Evolutionary conservation across 2,329 filamentous ascomycete genomes (phyloP).

Genomic region (Rhinocladiella similis): DNA sequence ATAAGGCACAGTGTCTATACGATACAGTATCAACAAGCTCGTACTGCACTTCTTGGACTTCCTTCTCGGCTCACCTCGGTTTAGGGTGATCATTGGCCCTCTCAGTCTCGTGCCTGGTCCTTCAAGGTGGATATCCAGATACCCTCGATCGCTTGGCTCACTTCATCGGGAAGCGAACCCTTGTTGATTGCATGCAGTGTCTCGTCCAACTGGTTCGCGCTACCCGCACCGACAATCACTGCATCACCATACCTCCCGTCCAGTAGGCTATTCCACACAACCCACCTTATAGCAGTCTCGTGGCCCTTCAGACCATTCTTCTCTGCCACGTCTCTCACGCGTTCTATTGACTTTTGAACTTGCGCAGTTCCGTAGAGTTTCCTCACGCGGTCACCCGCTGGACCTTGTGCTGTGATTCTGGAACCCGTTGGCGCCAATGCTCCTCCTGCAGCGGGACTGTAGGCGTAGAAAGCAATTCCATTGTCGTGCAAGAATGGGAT

Average conservation of each 20-base stretch:
- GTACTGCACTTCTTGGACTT: neutral
- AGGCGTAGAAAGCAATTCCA: slow-evolving; percentile 44
- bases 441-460: slow-evolving; percentile 49
- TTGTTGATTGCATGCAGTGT: slow-evolving; percentile 60
- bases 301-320: slow-evolving; percentile 44
- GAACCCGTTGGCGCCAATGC: slow-evolving; percentile 43
- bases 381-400: slow-evolving; percentile 40
- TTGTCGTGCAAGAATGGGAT: slow-evolving; percentile 45
- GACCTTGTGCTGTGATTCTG: slow-evolving; percentile 42
- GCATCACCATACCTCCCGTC: slow-evolving; percentile 44
- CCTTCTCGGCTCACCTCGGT: no score
- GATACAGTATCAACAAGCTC: no score
- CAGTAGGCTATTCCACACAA: slow-evolving; percentile 44
- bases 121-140: slow-evolving; percentile 55
- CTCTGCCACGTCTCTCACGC: slow-evolving; percentile 37
- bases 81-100: neutral
- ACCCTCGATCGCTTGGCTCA: slow-evolving; percentile 71
- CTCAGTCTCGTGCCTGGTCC: neutral
- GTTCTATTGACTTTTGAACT: slow-evolving; percentile 46
- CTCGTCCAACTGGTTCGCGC: slow-evolving; percentile 53
- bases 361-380: slow-evolving; percentile 43
- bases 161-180: slow-evolving; percentile 71
- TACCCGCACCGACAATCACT: slow-evolving; percentile 59
- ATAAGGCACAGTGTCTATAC: no score
- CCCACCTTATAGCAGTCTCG: slow-evolving; percentile 50